Conservation (phyloP, 441 rosid species). For the Cnidoscolus chayamansa region DNA sequence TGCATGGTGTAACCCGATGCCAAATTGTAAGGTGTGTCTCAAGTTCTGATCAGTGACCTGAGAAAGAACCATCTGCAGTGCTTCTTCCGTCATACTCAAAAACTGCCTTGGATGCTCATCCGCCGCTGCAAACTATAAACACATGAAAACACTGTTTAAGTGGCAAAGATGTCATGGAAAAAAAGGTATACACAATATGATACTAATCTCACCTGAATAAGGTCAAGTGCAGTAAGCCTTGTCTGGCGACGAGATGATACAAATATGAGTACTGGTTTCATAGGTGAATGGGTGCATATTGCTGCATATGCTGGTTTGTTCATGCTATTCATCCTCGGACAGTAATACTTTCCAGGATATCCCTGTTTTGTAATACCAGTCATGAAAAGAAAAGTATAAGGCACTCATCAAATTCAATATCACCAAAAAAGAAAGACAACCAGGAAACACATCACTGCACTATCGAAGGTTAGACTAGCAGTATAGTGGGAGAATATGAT, state of each 20-base stretch:
- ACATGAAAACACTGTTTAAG: slow-evolving; percentile 22
- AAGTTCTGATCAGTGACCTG: slow-evolving; percentile 95
- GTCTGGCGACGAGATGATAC: slow-evolving; percentile 99
- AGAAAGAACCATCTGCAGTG: slow-evolving; percentile 91
- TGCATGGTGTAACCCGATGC: slow-evolving; percentile 98
- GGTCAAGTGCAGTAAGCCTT: slow-evolving; percentile 96
- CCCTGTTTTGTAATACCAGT: slow-evolving; percentile 53
- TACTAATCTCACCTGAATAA: slow-evolving; percentile 71
- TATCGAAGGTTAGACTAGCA: not conserved
- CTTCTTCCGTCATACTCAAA: slow-evolving; percentile 80
- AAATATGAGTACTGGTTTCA: slow-evolving; percentile 95
- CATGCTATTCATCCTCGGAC: slow-evolving; percentile 99
- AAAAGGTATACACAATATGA: slow-evolving; percentile 14
- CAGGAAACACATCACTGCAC: not conserved
- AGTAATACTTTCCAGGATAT: slow-evolving; percentile 93
- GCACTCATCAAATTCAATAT: not conserved
- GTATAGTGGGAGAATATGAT: not conserved
- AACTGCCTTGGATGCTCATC: slow-evolving; percentile 96
- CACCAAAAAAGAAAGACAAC: slow-evolving; percentile 7
- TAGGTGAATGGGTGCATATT: slow-evolving; percentile 95
- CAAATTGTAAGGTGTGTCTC: slow-evolving; percentile 94
- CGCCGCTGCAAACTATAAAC: slow-evolving; percentile 77
- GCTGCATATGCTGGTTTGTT: slow-evolving; percentile 99
- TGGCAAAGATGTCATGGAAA: slow-evolving; percentile 19
- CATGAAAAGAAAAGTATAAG: slow-evolving; percentile 12